Percentiles rank a stretch among this genome's conserved stretches.
Conservation (phyloP, 805 yeast genomes). For the baker's yeast (Saccharomyces cerevisiae) region DNA sequence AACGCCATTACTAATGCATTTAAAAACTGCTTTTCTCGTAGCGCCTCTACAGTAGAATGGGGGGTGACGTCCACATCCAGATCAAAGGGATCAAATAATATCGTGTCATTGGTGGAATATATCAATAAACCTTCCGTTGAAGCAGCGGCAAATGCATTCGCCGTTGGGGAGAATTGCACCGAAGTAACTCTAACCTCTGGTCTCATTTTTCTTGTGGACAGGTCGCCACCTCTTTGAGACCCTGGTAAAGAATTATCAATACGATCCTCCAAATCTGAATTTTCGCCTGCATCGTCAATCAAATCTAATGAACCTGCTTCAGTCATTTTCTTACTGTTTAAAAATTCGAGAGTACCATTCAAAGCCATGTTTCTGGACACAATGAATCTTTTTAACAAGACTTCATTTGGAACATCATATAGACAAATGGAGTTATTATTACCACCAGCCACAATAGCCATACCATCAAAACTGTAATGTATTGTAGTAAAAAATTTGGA, state of each 20-base stretch:
- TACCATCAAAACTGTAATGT: conserved; percentile 83
- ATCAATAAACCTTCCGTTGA: conserved; percentile 88
- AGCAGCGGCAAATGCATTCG: conserved; percentile 85
- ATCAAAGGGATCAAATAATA: conserved; percentile 89
- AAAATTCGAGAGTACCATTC: conserved; percentile 73
- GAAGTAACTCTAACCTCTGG: conserved; percentile 80
- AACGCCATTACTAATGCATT: conserved; percentile 87
- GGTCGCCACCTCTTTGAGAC: conserved; percentile 69
- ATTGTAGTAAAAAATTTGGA: conserved; percentile 77
- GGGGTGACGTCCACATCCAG: conserved; percentile 90
- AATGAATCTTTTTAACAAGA: conserved; percentile 68
- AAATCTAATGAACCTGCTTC: conserved; percentile 81
- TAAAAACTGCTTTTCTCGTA: conserved; percentile 51
- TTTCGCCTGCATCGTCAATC: conserved; percentile 79
- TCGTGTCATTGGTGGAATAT: conserved; percentile 66
- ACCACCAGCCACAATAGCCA: conserved; percentile 84
- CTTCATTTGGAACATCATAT: conserved; percentile 85
- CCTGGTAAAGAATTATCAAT: conserved; percentile 77
- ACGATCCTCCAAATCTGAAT: conserved; percentile 77
- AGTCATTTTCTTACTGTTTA: conserved; percentile 77
- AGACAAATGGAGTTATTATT: conserved; percentile 84
- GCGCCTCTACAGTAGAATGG: conserved; percentile 53
- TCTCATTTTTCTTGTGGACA: conserved; percentile 62
- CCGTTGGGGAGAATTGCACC: conserved; percentile 80
- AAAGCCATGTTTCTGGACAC: conserved; percentile 85